These are phyloP conservation scores for Sphaerobolus stellatus DNA, from an alignment of 1,284 basidiomycete species.

Conservation along the genomic window DNA sequence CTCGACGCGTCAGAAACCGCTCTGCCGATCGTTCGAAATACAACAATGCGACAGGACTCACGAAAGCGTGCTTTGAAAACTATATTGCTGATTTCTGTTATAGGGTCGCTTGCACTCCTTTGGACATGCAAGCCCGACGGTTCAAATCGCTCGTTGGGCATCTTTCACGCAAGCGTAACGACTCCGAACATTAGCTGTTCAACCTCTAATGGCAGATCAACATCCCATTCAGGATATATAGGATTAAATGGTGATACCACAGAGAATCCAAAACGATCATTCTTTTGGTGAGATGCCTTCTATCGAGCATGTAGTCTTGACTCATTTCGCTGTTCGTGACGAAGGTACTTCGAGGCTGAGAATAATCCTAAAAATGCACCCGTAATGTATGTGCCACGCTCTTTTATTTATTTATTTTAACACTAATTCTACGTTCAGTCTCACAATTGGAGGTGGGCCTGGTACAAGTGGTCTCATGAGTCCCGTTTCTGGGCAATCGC, in stretches of 20 bases:
- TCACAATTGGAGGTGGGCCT: constrained; percentile 34
- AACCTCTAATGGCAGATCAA: neutral
- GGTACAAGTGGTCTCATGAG: constrained; percentile 32
- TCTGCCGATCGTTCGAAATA: no score
- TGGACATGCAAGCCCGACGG: no score
- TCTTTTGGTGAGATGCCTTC: constrained; percentile 30
- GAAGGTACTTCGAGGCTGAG: constrained; percentile 36
- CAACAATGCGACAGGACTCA: no score
- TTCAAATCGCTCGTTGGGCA: no score
- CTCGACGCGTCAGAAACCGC: no score
- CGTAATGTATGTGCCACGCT: constrained; percentile 22
- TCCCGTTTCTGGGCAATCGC: constrained; percentile 28
- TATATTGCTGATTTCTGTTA: no score
- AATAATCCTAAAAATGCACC: constrained; percentile 26
- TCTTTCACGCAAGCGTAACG: no score
- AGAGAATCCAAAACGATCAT: constrained; percentile 28
- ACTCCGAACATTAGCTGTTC: no score
- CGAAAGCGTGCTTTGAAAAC: no score
- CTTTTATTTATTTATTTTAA: neutral
- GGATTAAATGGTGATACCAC: constrained; percentile 29
- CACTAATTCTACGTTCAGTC: constrained; percentile 17
- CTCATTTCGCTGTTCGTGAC: no score
- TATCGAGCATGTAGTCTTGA: neutral
- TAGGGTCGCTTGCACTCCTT: no score
- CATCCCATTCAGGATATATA: constrained; percentile 31